Percentiles rank a stretch among this genome's conserved stretches.
phyloP scores from a whole-genome alignment of 495 filamentous ascomycete genomes.

The Aspergillus diversus region DNA sequence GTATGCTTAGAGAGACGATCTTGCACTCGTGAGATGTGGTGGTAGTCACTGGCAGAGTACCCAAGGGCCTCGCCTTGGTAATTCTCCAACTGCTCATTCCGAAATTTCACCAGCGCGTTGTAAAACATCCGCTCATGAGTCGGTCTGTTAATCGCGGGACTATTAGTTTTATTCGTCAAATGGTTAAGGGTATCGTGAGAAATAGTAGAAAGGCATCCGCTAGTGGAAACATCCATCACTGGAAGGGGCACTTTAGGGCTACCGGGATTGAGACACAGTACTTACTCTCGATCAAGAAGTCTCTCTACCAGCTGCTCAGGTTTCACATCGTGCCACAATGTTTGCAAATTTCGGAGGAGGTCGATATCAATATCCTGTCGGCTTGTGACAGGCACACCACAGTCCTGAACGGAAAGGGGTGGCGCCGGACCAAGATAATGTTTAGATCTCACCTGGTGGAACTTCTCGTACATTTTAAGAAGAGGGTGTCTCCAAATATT shows the following conservation, averaged over 20 bases:
- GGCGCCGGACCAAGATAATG: constrained; percentile 58
- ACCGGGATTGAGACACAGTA: constrained; percentile 7
- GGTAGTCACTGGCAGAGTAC: constrained; percentile 85
- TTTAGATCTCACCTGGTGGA: constrained; percentile 54
- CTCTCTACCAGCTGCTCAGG: constrained; percentile 70
- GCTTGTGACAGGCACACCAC: constrained; percentile 51
- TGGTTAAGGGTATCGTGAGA: no score
- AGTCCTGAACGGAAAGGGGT: constrained; percentile 55
- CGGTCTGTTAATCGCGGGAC: constrained; percentile 46
- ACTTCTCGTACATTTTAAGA: constrained; percentile 75
- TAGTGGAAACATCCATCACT: no score
- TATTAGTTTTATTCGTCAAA: constrained; percentile 6
- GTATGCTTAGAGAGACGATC: constrained; percentile 52
- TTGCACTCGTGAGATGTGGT: constrained; percentile 65
- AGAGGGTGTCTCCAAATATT: constrained; percentile 85
- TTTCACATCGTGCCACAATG: constrained; percentile 81
- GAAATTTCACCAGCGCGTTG: constrained; percentile 75
- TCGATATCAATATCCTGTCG: constrained; percentile 72
- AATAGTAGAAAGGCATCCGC: no score
- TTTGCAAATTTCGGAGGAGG: constrained; percentile 79
- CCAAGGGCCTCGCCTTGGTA: constrained; percentile 71
- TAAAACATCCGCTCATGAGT: constrained; percentile 95
- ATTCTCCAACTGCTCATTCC: constrained; percentile 81
- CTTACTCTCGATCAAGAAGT: constrained; percentile 71
- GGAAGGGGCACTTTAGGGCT: no score